Base-by-base conservation (phyloP, 108 stramenopile genomes). In the Mediolabrus comicus region DNA sequence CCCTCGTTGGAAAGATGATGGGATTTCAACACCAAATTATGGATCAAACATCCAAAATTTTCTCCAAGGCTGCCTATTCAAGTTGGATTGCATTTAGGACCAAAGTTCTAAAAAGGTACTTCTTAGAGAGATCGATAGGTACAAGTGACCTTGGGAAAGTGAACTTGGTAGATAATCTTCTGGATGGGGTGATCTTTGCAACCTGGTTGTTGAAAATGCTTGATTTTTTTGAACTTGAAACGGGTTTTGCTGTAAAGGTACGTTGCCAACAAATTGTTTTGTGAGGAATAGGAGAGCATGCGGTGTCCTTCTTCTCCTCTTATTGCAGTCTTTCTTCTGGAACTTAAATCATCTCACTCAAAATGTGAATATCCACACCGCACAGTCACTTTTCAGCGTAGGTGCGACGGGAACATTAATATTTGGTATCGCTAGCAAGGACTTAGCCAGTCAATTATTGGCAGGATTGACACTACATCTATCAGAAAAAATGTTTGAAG, bases 401-500 rank as follows among this genome's bases (percentile, higher is more conserved):
- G 76, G 76, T 26, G 76, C 76, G 6, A 77, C 76, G 12, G 76
- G 76, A 24, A 77, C 76, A 17, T 46, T 77, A 25, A 58, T 83
- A 51, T 72, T 89, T 33, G 65, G 78, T 49, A 41, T 89, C 34
- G 88, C 88, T 6, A 76, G 79, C 12, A 81, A 87, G 65, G 88
- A 81, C 51, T 62, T 89, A 17, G 82, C 80, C 33, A 55, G 68
- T 35, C 77, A 90, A 55, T 1, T 88, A 13, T 63, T 92, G 25
- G 74, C 76, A 76, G 91, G 88, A 11, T 35, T 92, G 24, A 57
- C 80, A 14, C 72, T 89, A 53, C 69, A 83, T 14, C 43, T 83
- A 16, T 75, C 75, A 17, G 80, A 88, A 32, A 80, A 84, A 51
- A 71, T 87, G 58, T 84, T 77, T 63, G 86, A 81, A 61, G 90